Evolutionary conservation across 768 basidiomycete genomes (phyloP), one percentile per base, ranked within the genome.

Genomic region (Russula lepida): DNA sequence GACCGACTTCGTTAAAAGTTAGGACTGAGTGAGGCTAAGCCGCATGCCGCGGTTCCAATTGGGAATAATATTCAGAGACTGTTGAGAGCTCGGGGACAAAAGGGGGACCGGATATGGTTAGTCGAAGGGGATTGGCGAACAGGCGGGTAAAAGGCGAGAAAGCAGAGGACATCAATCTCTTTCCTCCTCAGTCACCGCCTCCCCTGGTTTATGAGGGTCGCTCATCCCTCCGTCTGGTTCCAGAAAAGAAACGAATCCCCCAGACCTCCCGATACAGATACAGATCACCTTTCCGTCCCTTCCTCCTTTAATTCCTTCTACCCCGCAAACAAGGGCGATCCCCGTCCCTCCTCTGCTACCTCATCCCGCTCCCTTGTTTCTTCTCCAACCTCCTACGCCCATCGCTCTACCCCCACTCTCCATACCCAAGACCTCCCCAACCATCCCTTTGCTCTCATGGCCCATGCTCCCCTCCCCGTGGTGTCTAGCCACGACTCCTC

Each of bases 391-490:
- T 71, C 76, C 15, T 54, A n/a, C 6, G 72, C 76, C 23, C 71
- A 74, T 62, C 68, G 71, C 71, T 77, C 81, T 66, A 74, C 41
- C 6, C 19, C 25, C 5, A 44, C 69, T 64, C 64, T 68, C 65
- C 54, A 15, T 54, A 67, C 69, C 11, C 62, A 70, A 52, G 58
- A 59, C 35, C 59, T 66, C 39, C 21, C 28, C 28, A 17, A 30
- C 30, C 84, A 86, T 67, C 83, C 81, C 1, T 86, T 81, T 77
- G 76, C 83, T 15, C 61, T 77, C 50, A 83, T 84, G 82, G 79
- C 79, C 60, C 79, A 81, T 55, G 79, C 84, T 1, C 86, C 87
- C 3, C 74, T 87, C 35, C 86, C 90, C 13, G 85, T 89, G 66
- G 86, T 91, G 58, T 85, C 88, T 17, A 80, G 72, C 64, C 81